Base-by-base conservation (phyloP, 768 basidiomycete species). In the Russula lepida region DNA sequence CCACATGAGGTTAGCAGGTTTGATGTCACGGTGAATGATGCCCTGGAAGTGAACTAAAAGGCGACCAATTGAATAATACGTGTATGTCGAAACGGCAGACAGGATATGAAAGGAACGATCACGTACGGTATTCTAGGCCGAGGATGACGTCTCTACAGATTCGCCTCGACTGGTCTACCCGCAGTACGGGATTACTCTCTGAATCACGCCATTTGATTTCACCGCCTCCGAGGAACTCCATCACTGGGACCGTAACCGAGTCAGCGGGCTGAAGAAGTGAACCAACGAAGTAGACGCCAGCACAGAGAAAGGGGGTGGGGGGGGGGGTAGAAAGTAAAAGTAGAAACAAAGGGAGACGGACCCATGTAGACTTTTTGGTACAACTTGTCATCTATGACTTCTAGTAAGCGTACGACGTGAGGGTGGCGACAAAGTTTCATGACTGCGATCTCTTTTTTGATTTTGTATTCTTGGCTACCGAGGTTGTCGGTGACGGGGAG, bases 21-120 rank as follows among this genome's bases (percentile, higher is more conserved):
- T 99, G 77, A 99, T 98, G 75, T 99, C 97, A 59, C 97, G 91
- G 74, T 99, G 97, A 53, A 99, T 98, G 72, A 99, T 98, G 25
- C 95, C 97, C 70, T 98, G 94, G 69, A 88, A 84, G 71, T 99
- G 97, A 1, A 99, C 95, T 98, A 69, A n/a, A 69, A n/a, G 59
- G 9, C 37, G 15, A 39, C 17, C 19, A 44, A 19, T 6, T 9
- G 12, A 28, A 28, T 23, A 52, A 39, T 41, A 12, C 17, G 27
- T 33, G 9, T 3, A n/a, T 33, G 9, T 3, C 12, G 32, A 32
- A 53, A 37, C 48, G 32, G 50, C 37, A 63, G n/a, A 37, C 62
- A 68, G 60, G 44, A 57, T 49, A 57, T 57, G 21, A 19, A 27
- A 25, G 41, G 39, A 30, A 32, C 44, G 32, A 59, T 44, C 12